A percentile compares a stretch with the other conserved stretches of the same genome.
phyloP scores from a whole-genome alignment of 768 basidiomycete genomes.

The Lyophyllum shimeji region DNA sequence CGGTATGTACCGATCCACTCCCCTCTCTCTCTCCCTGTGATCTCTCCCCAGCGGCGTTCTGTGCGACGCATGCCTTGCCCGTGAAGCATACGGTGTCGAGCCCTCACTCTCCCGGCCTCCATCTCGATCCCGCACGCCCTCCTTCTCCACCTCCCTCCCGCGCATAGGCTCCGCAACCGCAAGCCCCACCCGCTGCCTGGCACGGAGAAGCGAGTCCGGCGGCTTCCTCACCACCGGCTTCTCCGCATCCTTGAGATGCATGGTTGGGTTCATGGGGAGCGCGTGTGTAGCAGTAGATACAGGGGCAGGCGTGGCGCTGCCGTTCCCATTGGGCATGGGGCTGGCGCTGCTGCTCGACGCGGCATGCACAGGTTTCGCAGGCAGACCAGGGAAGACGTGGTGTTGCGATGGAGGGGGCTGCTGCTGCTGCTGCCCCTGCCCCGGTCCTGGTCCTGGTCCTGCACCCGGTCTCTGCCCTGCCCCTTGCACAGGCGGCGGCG shows the following conservation, averaged over 20 bases:
- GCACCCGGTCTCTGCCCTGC: not conserved
- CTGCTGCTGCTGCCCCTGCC: not conserved
- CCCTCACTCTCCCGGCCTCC: slow-evolving; percentile 3
- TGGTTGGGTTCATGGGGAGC: slow-evolving; percentile 16
- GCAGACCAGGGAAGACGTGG: not conserved
- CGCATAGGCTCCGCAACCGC: slow-evolving; percentile 14
- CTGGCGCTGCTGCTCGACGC: not conserved
- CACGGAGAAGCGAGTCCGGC: slow-evolving; percentile 1
- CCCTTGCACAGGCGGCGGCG: not conserved
- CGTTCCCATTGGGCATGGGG: not conserved
- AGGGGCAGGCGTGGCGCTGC: not conserved
- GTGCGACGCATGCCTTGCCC: not conserved
- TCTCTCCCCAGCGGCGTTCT: slow-evolving; percentile 1
- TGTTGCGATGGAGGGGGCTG: not conserved
- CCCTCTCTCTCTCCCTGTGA: not conserved
- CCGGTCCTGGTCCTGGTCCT: not conserved
- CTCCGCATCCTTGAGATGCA: not conserved
- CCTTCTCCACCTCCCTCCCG: slow-evolving; percentile 3
- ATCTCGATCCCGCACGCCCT: not conserved
- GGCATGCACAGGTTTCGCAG: slow-evolving; percentile 10
- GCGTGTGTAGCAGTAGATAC: not conserved
- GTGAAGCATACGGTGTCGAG: not conserved
- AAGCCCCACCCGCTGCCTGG: not conserved
- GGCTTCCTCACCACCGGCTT: not conserved
- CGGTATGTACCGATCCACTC: slow-evolving; percentile 7